A percentile compares a stretch with the other conserved stretches of the same genome.
Evolutionary conservation across 2,329 filamentous ascomycete genomes (phyloP).

Genomic region (Nothomitra cinnamomea): DNA sequence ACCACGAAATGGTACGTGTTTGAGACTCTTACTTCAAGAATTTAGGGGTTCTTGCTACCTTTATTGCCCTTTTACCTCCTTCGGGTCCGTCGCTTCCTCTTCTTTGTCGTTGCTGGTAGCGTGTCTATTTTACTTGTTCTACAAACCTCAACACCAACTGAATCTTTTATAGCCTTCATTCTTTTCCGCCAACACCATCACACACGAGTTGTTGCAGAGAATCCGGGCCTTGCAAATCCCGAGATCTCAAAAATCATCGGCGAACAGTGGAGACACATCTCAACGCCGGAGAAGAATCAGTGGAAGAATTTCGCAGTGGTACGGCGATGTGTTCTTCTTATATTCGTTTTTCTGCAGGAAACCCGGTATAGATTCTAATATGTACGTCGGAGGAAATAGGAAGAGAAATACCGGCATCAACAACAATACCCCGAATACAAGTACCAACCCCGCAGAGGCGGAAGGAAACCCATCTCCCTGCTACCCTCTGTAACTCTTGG

Average conservation of each 20-base stretch:
- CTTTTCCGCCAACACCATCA: constrained; percentile 91
- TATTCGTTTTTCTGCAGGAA: neutral
- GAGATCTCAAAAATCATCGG: constrained; percentile 97
- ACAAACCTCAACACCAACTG: constrained; percentile 12
- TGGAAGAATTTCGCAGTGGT: constrained; percentile 86
- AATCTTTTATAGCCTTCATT: constrained; percentile 65
- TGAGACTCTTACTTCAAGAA: constrained; percentile 10
- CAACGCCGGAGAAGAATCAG: constrained; percentile 55
- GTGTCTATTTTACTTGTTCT: constrained; percentile 5
- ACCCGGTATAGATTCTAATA: neutral
- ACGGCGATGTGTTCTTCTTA: constrained; percentile 12
- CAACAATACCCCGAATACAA: constrained; percentile 85
- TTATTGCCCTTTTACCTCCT: constrained; percentile 3
- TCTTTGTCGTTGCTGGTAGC: neutral
- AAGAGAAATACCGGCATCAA: constrained; percentile 81
- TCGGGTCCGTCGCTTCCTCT: neutral
- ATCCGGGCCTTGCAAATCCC: constrained; percentile 85
- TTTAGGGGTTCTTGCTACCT: constrained; percentile 8
- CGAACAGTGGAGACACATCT: constrained; percentile 70
- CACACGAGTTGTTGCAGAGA: constrained; percentile 57
- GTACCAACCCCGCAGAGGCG: constrained; percentile 67
- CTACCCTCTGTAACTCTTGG: constrained; percentile 20
- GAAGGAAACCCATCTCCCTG: constrained; percentile 21
- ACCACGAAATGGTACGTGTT: constrained; percentile 48
- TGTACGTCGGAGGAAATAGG: constrained; percentile 24